Evolutionary conservation across 73 alveolate species (phyloP), one percentile per base, ranked within the genome.

Genomic region (Uronychia setigera): DNA sequence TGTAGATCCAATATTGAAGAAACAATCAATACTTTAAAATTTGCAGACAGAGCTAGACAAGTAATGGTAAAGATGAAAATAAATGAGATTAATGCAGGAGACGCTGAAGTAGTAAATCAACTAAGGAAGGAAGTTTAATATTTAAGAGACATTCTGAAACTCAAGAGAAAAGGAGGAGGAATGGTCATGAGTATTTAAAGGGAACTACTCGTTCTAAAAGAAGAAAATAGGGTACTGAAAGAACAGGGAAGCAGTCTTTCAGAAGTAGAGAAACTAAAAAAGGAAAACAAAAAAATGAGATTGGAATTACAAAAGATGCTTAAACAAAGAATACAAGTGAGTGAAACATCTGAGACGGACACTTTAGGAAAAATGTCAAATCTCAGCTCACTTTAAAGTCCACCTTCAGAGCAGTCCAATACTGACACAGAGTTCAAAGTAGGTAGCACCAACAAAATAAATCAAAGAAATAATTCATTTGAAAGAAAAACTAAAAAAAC

Each of bases 301-400:
- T 5, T 60, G 14, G 32, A 60, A 30, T 13, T 60, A 13, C 26
- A 60, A 30, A 46, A 19, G 46, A 29, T 80, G 46, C 31, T 46
- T 5, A 46, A 19, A 26, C 0, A 77, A 26, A 74, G 28, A 32
- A 28, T 28, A 25, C 46, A 28, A 0, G 26, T 31, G 25, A 78
- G 58, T 26, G 87, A 80, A 0, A 77, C 46, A 13, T n/a, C 59
- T 33, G 87, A 80, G 57, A 57, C 29, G 80, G 46, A 33, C 34
- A 31, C 76, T 29, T 58, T 33, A 26, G 31, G 80, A 0, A 33
- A 31, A 0, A 75, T 33, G 11, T 19, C 80, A 26, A 77, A 31
- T 26, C 46, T 13, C 26, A 80, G 76, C 46, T n/a, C 78, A 0
- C 9, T 31, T 28, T 13, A 33, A 19, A 26, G 32, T 25, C 46